A percentile compares a stretch with the other conserved stretches of the same genome.
Evolutionary conservation across 495 filamentous ascomycete species (phyloP).

Genomic region (Bathelium albidoporum): DNA sequence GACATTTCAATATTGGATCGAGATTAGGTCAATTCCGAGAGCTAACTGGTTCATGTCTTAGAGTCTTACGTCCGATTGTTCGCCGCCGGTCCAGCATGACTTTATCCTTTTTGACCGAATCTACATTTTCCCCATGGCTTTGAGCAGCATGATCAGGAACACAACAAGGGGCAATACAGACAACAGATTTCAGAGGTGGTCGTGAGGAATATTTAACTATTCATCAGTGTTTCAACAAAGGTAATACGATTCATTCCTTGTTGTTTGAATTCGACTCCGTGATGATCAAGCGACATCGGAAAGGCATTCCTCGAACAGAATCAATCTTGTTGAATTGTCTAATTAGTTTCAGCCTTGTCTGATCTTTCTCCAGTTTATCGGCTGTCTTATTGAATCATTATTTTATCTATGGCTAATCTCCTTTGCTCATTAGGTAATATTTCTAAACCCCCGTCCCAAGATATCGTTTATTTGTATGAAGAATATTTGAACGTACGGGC

Average conservation of each 20-base stretch:
- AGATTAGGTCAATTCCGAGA: too few relatives aligned
- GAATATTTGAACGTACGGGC: slow-evolving; percentile 97
- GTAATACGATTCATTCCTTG: slow-evolving; percentile 45
- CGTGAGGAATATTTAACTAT: not conserved
- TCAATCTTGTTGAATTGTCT: slow-evolving; percentile 75
- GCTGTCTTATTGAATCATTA: slow-evolving; percentile 19
- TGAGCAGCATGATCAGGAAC: too few relatives aligned
- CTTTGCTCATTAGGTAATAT: slow-evolving; percentile 44
- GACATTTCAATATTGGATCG: too few relatives aligned
- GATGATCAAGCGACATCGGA: slow-evolving; percentile 79
- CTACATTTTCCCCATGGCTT: too few relatives aligned
- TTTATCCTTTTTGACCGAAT: too few relatives aligned
- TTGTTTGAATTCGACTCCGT: slow-evolving; percentile 32
- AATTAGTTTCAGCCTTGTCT: slow-evolving; percentile 98
- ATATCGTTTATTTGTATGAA: slow-evolving; percentile 48
- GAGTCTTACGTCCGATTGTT: not conserved
- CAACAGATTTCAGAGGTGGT: not conserved
- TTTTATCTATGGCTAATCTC: slow-evolving; percentile 37
- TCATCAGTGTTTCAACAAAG: slow-evolving; percentile 3
- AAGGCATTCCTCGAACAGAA: slow-evolving; percentile 99
- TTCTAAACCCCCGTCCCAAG: slow-evolving; percentile 16
- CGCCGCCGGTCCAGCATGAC: too few relatives aligned
- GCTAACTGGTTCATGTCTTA: not conserved
- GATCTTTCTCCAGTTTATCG: slow-evolving; percentile 37
- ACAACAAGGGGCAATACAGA: not conserved